phyloP scores from a whole-genome alignment of 148 eudicot species.

The Chenopodium quinoa region DNA sequence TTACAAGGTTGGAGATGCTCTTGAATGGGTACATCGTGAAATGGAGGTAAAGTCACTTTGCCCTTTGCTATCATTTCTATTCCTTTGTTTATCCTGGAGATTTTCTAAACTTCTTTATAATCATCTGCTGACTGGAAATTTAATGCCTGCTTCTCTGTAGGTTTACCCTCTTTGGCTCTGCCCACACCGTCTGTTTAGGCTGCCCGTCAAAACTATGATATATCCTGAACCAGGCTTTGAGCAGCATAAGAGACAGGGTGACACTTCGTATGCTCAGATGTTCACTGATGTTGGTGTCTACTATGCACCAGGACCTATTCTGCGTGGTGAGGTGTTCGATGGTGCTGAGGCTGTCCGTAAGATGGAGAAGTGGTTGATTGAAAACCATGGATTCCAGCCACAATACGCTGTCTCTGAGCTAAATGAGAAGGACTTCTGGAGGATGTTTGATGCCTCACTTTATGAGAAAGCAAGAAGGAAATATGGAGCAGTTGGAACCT shows the following conservation, averaged over 20 bases:
- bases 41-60: slow-evolving; percentile 69
- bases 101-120: not conserved
- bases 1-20: slow-evolving; percentile 91
- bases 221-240: slow-evolving; percentile 88
- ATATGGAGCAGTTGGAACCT: slow-evolving; percentile 81
- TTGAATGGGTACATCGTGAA: slow-evolving; percentile 79
- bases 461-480: slow-evolving; percentile 72
- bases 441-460: slow-evolving; percentile 76
- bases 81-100: not conserved
- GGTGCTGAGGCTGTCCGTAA: slow-evolving; percentile 70
- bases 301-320: slow-evolving; percentile 78
- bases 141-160: slow-evolving; percentile 29
- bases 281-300: slow-evolving; percentile 88
- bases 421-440: slow-evolving; percentile 75
- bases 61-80: not conserved
- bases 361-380: slow-evolving; percentile 80
- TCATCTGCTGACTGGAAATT: not conserved
- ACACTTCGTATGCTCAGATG: slow-evolving; percentile 81
- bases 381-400: slow-evolving; percentile 83
- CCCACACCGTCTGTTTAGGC: slow-evolving; percentile 73
- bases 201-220: slow-evolving; percentile 75
- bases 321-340: slow-evolving; percentile 83
- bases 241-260: slow-evolving; percentile 67
- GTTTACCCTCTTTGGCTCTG: slow-evolving; percentile 92
- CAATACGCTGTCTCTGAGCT: slow-evolving; percentile 88